Percentiles rank a stretch among this genome's conserved stretches.
phyloP scores from a whole-genome alignment of 1,139 yeast species.

The Yamadazyma conglobata region DNA sequence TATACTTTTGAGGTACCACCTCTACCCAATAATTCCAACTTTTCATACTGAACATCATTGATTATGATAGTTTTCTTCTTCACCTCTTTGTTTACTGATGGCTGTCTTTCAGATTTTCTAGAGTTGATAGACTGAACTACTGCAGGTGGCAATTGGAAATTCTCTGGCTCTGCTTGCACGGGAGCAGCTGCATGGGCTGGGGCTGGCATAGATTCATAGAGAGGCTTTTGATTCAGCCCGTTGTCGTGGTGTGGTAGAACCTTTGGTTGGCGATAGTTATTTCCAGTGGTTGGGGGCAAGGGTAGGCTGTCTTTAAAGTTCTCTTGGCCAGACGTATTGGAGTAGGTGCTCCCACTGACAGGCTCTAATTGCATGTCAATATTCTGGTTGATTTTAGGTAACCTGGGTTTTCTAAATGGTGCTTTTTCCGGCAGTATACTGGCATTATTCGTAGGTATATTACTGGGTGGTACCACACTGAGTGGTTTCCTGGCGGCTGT shows the following conservation, averaged over 20 bases:
- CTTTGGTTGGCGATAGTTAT: too few species aligned
- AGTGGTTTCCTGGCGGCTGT: too few species aligned
- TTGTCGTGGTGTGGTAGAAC: too few species aligned
- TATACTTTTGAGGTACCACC: conserved; percentile 96
- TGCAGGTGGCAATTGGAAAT: conserved; percentile 14
- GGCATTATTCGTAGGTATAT: too few species aligned
- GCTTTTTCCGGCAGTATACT: conserved; percentile 12
- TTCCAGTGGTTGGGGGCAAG: background rate
- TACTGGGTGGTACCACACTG: background rate
- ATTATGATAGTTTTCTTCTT: conserved; percentile 33
- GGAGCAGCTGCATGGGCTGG: background rate
- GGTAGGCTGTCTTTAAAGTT: too few species aligned
- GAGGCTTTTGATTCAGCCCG: too few species aligned
- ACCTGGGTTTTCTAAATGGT: conserved; percentile 25
- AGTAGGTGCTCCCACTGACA: too few species aligned
- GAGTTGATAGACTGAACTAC: conserved; percentile 14
- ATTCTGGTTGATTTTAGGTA: too few species aligned
- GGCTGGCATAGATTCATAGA: background rate
- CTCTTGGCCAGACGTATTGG: too few species aligned
- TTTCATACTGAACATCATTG: conserved; percentile 66
- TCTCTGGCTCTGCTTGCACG: too few species aligned
- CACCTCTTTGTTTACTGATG: conserved; percentile 8
- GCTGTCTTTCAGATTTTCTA: conserved; percentile 12
- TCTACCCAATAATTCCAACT: conserved; percentile 75
- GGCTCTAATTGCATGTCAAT: too few species aligned